Evolutionary conservation across 352 stramenopile species (phyloP).

Genomic region (Phytopythium sindhum): DNA sequence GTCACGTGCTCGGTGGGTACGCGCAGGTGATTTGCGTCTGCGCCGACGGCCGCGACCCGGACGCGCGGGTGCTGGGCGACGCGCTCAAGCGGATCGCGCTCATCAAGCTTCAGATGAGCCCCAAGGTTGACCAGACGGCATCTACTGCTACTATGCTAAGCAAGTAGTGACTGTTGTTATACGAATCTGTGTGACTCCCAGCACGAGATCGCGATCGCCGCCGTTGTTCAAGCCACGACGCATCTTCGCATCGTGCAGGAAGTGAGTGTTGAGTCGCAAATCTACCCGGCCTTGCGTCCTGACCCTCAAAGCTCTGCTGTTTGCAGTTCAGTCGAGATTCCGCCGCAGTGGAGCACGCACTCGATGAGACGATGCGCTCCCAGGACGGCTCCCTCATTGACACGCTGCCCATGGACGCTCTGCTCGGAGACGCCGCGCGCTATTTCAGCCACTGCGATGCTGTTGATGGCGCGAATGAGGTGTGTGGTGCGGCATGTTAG

Average conservation of each 20-base stretch:
- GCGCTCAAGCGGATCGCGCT: slow-evolving; percentile 40
- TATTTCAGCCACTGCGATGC: slow-evolving; percentile 20
- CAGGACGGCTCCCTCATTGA: slow-evolving; percentile 3
- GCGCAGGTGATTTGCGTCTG: slow-evolving; percentile 49
- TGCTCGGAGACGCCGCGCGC: slow-evolving; percentile 27
- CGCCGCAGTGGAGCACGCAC: slow-evolving; percentile 15
- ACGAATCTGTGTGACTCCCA: slow-evolving; percentile 4
- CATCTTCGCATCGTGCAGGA: slow-evolving; percentile 30
- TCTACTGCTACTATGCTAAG: neutral
- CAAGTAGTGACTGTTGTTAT: too few relatives aligned
- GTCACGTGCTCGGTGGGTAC: slow-evolving; percentile 2
- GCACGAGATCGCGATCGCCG: slow-evolving; percentile 42
- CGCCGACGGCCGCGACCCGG: slow-evolving; percentile 20
- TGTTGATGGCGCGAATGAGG: neutral
- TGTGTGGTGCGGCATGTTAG: neutral
- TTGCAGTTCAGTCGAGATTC: slow-evolving; percentile 33
- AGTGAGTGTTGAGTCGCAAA: slow-evolving; percentile 10
- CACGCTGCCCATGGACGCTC: slow-evolving; percentile 25
- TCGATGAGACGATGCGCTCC: slow-evolving; percentile 16
- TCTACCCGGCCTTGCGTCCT: neutral
- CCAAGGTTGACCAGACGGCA: slow-evolving; percentile 13
- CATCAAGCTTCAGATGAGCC: slow-evolving; percentile 54
- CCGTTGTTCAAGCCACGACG: slow-evolving; percentile 10
- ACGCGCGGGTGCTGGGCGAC: slow-evolving; percentile 21
- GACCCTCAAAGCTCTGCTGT: slow-evolving; percentile 1